Percentiles rank a stretch among this genome's conserved stretches.
Evolutionary conservation across 495 filamentous ascomycete genomes (phyloP).

Genomic region (Paragyromitra xinjiangensis): DNA sequence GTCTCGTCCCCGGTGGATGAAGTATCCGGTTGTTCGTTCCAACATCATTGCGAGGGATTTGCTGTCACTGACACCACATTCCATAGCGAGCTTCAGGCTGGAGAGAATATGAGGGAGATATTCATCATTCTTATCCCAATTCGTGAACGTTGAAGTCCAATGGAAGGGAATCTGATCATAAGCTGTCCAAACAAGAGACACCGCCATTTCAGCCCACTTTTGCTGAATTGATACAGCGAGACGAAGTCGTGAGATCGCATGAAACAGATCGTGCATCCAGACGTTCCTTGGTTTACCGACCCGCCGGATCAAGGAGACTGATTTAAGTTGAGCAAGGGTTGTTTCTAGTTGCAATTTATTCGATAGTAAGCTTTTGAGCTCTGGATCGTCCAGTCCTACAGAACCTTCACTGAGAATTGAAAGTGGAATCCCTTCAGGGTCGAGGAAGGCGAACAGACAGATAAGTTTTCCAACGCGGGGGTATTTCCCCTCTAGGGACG

Average conservation of each 20-base stretch:
- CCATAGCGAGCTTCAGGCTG: background rate
- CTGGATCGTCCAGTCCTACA: background rate
- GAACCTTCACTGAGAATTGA: constrained; percentile 11
- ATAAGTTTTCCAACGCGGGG: constrained; percentile 11
- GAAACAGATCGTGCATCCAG: constrained; percentile 17
- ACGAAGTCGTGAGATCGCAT: constrained; percentile 11
- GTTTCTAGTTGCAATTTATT: constrained; percentile 13
- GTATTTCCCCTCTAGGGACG: constrained; percentile 3
- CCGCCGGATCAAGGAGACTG: constrained; percentile 5
- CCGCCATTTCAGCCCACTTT: background rate
- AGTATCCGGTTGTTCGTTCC: constrained; percentile 8
- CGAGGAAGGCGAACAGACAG: constrained; percentile 16
- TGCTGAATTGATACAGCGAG: background rate
- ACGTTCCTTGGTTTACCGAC: constrained; percentile 7
- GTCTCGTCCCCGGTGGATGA: constrained; percentile 15
- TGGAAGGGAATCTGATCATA: constrained; percentile 17
- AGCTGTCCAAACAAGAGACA: constrained; percentile 9
- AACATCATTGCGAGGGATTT: constrained; percentile 10
- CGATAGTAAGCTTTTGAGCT: constrained; percentile 13
- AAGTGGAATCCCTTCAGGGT: constrained; percentile 10
- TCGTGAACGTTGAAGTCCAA: constrained; percentile 1
- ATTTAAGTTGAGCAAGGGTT: constrained; percentile 8
- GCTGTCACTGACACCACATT: constrained; percentile 6
- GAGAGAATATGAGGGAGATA: constrained; percentile 16
- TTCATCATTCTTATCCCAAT: constrained; percentile 18